These are phyloP conservation scores for Cercospora zeina DNA, from an alignment of 2,329 filamentous ascomycete genomes.

Conservation along the genomic window DNA sequence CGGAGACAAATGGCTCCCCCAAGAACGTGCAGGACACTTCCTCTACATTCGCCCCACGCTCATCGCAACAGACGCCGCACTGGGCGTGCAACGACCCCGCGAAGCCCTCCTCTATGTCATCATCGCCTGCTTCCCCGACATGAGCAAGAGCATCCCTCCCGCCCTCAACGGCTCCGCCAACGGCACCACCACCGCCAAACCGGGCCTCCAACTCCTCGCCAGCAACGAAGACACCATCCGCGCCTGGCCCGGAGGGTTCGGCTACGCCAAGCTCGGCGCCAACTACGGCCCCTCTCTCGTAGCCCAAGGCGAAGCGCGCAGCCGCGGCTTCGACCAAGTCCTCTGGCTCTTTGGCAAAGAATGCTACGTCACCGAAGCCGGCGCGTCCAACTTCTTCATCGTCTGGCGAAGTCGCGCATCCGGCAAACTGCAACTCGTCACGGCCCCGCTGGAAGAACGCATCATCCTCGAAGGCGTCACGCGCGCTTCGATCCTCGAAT, in stretches of 20 bases:
- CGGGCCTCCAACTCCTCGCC: conserved; percentile 69
- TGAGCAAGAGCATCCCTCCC: conserved; percentile 41
- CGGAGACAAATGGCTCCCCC: conserved; percentile 76
- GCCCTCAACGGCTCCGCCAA: conserved; percentile 33
- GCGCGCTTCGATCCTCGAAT: conserved; percentile 73
- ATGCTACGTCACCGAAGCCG: conserved; percentile 81
- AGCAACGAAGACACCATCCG: conserved; percentile 79
- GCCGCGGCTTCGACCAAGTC: conserved; percentile 79
- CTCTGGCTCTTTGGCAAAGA: conserved; percentile 87
- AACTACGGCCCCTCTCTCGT: conserved; percentile 87
- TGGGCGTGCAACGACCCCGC: conserved; percentile 76
- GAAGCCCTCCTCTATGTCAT: conserved; percentile 91
- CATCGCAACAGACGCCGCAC: conserved; percentile 76
- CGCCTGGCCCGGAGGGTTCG: conserved; percentile 91
- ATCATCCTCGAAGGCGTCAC: conserved; percentile 88
- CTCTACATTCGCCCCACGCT: conserved; percentile 78
- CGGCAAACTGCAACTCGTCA: conserved; percentile 69
- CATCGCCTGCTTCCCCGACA: conserved; percentile 51
- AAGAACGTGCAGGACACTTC: conserved; percentile 65
- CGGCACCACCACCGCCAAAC: background rate
- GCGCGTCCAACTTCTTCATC: conserved; percentile 89
- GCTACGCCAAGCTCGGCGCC: conserved; percentile 86
- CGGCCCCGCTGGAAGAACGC: conserved; percentile 74
- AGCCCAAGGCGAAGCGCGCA: conserved; percentile 72
- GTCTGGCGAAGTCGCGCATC: conserved; percentile 64